These are phyloP conservation scores for Aspergillus phoenicis DNA, from an alignment of 2,329 filamentous ascomycete genomes.

Conservation along the genomic window DNA sequence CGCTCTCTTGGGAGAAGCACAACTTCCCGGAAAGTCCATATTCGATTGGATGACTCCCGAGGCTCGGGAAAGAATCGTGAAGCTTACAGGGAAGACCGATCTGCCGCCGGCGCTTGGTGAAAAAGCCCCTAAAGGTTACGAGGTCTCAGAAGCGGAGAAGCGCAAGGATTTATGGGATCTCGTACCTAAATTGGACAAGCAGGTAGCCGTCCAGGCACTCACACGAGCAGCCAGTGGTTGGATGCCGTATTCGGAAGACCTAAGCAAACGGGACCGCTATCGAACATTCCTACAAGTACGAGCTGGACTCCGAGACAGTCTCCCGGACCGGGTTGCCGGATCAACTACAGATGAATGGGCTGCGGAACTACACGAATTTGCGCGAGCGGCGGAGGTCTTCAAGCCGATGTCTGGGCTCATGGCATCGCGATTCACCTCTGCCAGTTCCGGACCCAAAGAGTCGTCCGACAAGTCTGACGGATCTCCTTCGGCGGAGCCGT, in stretches of 20 bases:
- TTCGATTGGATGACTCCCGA: slow-evolving; percentile 87
- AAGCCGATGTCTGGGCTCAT: slow-evolving; percentile 89
- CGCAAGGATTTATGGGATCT: slow-evolving; percentile 60
- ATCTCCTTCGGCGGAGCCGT: slow-evolving; percentile 29
- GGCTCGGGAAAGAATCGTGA: slow-evolving; percentile 73
- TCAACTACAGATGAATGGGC: slow-evolving; percentile 72
- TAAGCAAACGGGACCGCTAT: slow-evolving; percentile 78
- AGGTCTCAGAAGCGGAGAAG: slow-evolving; percentile 64
- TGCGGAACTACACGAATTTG: slow-evolving; percentile 78
- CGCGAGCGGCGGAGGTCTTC: slow-evolving; percentile 75
- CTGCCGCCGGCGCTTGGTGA: slow-evolving; percentile 79
- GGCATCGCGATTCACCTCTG: slow-evolving; percentile 86
- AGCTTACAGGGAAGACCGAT: slow-evolving; percentile 72
- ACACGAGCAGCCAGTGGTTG: slow-evolving; percentile 66
- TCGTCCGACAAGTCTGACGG: slow-evolving; percentile 40
- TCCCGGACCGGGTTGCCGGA: slow-evolving; percentile 59
- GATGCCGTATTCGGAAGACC: slow-evolving; percentile 83
- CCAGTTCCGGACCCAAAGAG: slow-evolving; percentile 42
- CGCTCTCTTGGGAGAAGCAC: slow-evolving; percentile 75
- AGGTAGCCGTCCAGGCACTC: slow-evolving; percentile 69
- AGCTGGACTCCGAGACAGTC: slow-evolving; percentile 61
- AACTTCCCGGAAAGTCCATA: slow-evolving; percentile 86
- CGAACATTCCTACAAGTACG: slow-evolving; percentile 76
- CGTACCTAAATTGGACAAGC: slow-evolving; percentile 66
- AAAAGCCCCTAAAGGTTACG: slow-evolving; percentile 65